Conservation (phyloP, 805 yeast genomes). For the Lipomyces kockii region DNA sequence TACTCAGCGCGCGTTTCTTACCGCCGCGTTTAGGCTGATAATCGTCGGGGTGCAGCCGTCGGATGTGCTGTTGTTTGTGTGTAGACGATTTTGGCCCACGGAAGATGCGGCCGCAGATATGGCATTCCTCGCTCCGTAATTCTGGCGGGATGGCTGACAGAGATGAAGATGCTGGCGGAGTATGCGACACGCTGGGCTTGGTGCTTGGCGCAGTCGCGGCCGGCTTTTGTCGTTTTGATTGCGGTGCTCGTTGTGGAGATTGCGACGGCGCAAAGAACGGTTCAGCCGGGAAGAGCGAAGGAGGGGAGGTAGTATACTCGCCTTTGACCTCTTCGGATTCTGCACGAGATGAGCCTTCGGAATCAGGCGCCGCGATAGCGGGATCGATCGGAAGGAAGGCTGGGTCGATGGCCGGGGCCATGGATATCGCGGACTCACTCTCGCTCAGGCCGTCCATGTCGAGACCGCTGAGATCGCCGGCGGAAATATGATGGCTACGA, state of each 20-base stretch:
- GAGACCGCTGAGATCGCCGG: conserved; percentile 7
- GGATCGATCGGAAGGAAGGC: conserved; percentile 32
- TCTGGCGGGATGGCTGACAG: conserved; percentile 25
- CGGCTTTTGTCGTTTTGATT: conserved; percentile 3
- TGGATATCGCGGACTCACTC: background rate
- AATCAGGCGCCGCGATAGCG: conserved; percentile 22
- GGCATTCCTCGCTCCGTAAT: conserved; percentile 48
- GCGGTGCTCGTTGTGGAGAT: conserved; percentile 6
- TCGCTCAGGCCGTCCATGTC: background rate
- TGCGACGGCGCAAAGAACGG: background rate
- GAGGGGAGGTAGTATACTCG: background rate
- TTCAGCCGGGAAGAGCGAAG: background rate
- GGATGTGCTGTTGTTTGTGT: conserved; percentile 56
- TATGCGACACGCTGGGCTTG: conserved; percentile 12
- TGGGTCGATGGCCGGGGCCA: conserved; percentile 28
- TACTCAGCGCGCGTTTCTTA: conserved; percentile 43
- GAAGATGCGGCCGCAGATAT: conserved; percentile 51
- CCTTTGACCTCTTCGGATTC: conserved; percentile 2
- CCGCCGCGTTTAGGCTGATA: conserved; percentile 56
- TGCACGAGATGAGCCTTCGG: background rate
- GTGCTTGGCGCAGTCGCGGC: background rate
- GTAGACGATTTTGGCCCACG: conserved; percentile 55
- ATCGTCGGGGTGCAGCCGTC: conserved; percentile 52
- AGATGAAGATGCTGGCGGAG: conserved; percentile 21
- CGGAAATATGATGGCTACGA: conserved; percentile 13